Evolutionary conservation across 2,329 filamentous ascomycete genomes (phyloP), one percentile per base, ranked within the genome.

Genomic region (Lachnellula subtilissima): DNA sequence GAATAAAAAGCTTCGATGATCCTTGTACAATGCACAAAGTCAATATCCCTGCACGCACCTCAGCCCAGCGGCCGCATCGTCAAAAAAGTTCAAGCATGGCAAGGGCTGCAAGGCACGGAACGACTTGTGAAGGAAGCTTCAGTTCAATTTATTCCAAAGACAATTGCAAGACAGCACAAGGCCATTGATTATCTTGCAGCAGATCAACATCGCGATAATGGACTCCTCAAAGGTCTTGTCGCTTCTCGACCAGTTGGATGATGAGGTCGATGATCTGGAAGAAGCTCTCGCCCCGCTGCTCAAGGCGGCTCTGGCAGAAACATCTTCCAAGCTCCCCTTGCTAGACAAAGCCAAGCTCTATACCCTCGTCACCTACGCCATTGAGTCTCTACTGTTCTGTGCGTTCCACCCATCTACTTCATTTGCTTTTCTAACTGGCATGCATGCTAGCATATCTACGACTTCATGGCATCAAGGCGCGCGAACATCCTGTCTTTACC

Each of bases 291-390:
- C 82, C 60, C 91, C 93, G n/a, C 75, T 97, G 5, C 75, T 96
- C 25, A 76, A 78, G 37, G 79, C 79, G 50, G 72, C 81, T 1
- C 75, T 97, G 45, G 77, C 83, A 50, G 83, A 86, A 42, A 82
- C 84, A 55, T 84, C 90, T 5, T 86, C 84, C 54, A 91, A 91
- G 69, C 79, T 97, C 28, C 92, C 93, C 1, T 79, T 97, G n/a
- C 80, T 99, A 58, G 93, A 97, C 76, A 92, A 91, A 75, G 91
- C 94, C 7, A 97, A 97, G 75, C 84, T 97, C 57, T 91, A 95
- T 70, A 86, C 94, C n/a, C 78, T 96, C 19, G 80, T 87, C 51
- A 88, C 91, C 17, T 99, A 97, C 71, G 83, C 92, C 0, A 86
- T 99, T 61, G 93, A 97, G 69, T 95, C 92, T 0, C 76, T 96